Conservation (phyloP, 2,329 filamentous ascomycete species). For the Metarhizium album region DNA sequence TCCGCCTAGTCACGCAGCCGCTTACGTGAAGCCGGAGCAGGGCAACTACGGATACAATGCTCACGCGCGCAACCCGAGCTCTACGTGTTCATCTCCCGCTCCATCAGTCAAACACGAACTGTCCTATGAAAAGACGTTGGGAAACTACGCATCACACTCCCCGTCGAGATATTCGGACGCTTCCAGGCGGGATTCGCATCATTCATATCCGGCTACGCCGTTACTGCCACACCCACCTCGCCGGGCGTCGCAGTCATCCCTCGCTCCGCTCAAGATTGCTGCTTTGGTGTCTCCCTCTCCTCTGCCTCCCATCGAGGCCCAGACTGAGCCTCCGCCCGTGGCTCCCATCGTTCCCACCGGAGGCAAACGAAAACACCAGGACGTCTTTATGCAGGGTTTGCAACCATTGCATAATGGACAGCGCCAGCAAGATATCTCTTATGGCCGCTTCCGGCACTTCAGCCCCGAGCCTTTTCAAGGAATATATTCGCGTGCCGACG, state of each 20-base stretch:
- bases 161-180: slow-evolving; percentile 21
- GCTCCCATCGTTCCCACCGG: slow-evolving; percentile 18
- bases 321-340: slow-evolving; percentile 19
- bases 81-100: slow-evolving; percentile 19
- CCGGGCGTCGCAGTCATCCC: slow-evolving; percentile 13
- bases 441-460: slow-evolving; percentile 14
- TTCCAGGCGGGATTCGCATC: slow-evolving; percentile 21
- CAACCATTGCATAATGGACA: slow-evolving; percentile 26
- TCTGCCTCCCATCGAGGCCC: slow-evolving; percentile 24
- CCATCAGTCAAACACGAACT: slow-evolving; percentile 20
- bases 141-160: slow-evolving; percentile 27
- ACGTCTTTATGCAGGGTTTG: slow-evolving; percentile 21
- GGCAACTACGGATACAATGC: slow-evolving; percentile 26
- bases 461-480: slow-evolving; percentile 20
- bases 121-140: slow-evolving; percentile 26
- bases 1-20: slow-evolving; percentile 20
- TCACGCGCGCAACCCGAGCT: slow-evolving; percentile 17
- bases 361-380: slow-evolving; percentile 27
- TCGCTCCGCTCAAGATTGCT: slow-evolving; percentile 28
- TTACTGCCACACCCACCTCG: slow-evolving; percentile 16
- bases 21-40: slow-evolving; percentile 25
- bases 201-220: slow-evolving; percentile 18
- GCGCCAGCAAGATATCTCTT: slow-evolving; percentile 25
- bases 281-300: slow-evolving; percentile 20
- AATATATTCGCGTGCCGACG: slow-evolving; percentile 25